A percentile compares a stretch with the other conserved stretches of the same genome.
Evolutionary conservation across 2,329 filamentous ascomycete species (phyloP).

Genomic region (Phaeosphaeria sp.): DNA sequence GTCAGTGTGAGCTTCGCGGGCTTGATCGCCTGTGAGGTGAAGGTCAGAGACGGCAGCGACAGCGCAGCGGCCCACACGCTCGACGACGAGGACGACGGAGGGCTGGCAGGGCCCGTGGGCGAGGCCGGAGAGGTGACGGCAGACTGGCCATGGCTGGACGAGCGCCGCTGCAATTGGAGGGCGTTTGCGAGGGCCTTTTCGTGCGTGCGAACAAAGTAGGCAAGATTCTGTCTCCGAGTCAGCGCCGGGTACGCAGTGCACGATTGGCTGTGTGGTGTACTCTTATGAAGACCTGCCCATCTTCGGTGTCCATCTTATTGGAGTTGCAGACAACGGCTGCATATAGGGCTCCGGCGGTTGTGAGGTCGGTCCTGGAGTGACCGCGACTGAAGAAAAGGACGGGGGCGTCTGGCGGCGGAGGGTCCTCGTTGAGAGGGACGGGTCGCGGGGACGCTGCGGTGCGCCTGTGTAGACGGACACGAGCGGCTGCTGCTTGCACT

Average conservation of each 20-base stretch:
- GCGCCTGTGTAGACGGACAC: conserved; percentile 29
- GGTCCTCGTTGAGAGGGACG: background rate
- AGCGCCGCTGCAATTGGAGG: conserved; percentile 81
- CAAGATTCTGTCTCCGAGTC: conserved; percentile 73
- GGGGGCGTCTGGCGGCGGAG: conserved; percentile 13
- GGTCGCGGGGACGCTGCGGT: conserved; percentile 2
- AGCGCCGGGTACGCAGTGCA: background rate
- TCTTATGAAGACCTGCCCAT: conserved; percentile 89
- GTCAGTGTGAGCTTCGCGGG: conserved; percentile 91
- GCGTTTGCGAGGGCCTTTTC: conserved; percentile 97
- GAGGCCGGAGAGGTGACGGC: conserved; percentile 46
- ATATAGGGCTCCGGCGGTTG: conserved; percentile 36
- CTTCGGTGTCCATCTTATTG: conserved; percentile 78
- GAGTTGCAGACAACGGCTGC: conserved; percentile 37
- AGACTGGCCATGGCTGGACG: conserved; percentile 68
- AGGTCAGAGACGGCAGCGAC: conserved; percentile 83
- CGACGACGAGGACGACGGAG: conserved; percentile 66
- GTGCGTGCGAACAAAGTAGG: conserved; percentile 94
- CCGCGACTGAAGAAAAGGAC: conserved; percentile 15
- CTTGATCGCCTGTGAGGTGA: conserved; percentile 84
- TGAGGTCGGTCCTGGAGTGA: conserved; percentile 10
- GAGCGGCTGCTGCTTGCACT: conserved; percentile 24
- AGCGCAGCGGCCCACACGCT: conserved; percentile 81
- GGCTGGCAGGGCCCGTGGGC: conserved; percentile 44
- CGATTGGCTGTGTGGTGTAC: conserved; percentile 53